Evolutionary conservation across 2,329 filamentous ascomycete species (phyloP).

Genomic region (Pyricularia sp.): DNA sequence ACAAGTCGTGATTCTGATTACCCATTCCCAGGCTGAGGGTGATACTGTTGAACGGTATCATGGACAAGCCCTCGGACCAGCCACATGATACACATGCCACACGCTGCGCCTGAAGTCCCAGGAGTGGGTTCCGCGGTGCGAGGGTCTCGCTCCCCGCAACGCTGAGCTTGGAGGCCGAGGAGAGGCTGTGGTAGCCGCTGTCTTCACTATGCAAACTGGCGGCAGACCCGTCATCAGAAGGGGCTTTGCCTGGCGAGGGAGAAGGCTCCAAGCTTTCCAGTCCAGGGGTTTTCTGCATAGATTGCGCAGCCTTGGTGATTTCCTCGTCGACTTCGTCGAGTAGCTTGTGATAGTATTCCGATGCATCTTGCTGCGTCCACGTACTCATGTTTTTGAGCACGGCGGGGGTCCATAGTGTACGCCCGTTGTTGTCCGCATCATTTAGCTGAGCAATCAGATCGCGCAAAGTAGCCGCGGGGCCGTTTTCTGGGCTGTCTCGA

Average conservation of each 20-base stretch:
- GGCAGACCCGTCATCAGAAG: slow-evolving; percentile 13
- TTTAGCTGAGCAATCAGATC: slow-evolving; percentile 63
- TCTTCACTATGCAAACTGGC: slow-evolving; percentile 39
- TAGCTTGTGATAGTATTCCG: slow-evolving; percentile 92
- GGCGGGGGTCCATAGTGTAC: slow-evolving; percentile 70
- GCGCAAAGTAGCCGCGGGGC: slow-evolving; percentile 35
- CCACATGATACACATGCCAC: slow-evolving; percentile 82
- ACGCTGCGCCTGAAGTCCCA: slow-evolving; percentile 79
- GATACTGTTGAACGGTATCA: slow-evolving; percentile 90
- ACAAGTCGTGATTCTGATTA: slow-evolving; percentile 53
- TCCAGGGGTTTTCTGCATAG: background rate
- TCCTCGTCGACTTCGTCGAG: slow-evolving; percentile 79
- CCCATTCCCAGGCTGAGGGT: slow-evolving; percentile 69
- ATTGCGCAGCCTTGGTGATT: slow-evolving; percentile 39
- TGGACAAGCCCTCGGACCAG: slow-evolving; percentile 75
- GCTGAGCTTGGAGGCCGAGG: slow-evolving; percentile 21
- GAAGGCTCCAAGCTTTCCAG: background rate
- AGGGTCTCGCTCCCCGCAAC: slow-evolving; percentile 4
- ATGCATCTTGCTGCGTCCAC: slow-evolving; percentile 93
- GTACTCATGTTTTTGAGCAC: slow-evolving; percentile 87
- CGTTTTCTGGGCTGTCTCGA: background rate
- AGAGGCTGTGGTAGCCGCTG: slow-evolving; percentile 44
- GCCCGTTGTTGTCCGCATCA: slow-evolving; percentile 59
- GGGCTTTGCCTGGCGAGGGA: background rate
- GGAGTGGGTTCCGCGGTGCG: slow-evolving; percentile 63